Base-by-base conservation (phyloP, 768 basidiomycete species). In the Suillus subluteus region DNA sequence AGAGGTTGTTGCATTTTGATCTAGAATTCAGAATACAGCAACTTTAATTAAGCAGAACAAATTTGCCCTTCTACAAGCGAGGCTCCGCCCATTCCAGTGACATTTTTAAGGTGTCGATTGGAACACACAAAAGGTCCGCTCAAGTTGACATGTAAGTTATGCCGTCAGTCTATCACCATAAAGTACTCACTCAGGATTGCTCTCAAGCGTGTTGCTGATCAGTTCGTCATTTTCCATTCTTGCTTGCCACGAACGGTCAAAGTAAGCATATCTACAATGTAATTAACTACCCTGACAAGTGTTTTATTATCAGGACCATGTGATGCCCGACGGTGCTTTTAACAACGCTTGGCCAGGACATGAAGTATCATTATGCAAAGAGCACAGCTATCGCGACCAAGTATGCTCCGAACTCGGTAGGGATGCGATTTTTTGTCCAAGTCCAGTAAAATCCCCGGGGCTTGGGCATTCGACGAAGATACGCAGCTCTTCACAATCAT, bases 341-440 rank as follows among this genome's bases (percentile, higher is more conserved):
- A 15, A 59, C 38, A 26, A 40, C 5, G 23, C 23, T 59, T 41
- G 11, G 9, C 18, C 40, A 59, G 11, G 58, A 59, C 38, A 59
- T 59, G 58, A 59, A 59, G 26, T 59, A n/a, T 38, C 4, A 23
- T 58, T 38, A 50, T 50, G 37, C 40, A 40, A 40, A 41, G 16
- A 56, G 23, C 58, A 59, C 40, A 59, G 58, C 58, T 40, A 40
- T 41, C 26, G 23, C 58, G 38, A 43, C 41, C 30, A 43, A 61
- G 26, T 16, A 59, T 26, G 38, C 8, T 61, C 59, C 59, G 41
- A 59, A n/a, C 41, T 61, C 30, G 43, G 41, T 3, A 61, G 11
- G 41, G 18, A 43, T 21, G 26, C 41, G 26, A 43, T 32, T 43
- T 30, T 41, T 41, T 43, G 4, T 35, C 2, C 12, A 41, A 30